Evolutionary conservation across 2,329 filamentous ascomycete species (phyloP).

Genomic region (Fusarium coffeatum): DNA sequence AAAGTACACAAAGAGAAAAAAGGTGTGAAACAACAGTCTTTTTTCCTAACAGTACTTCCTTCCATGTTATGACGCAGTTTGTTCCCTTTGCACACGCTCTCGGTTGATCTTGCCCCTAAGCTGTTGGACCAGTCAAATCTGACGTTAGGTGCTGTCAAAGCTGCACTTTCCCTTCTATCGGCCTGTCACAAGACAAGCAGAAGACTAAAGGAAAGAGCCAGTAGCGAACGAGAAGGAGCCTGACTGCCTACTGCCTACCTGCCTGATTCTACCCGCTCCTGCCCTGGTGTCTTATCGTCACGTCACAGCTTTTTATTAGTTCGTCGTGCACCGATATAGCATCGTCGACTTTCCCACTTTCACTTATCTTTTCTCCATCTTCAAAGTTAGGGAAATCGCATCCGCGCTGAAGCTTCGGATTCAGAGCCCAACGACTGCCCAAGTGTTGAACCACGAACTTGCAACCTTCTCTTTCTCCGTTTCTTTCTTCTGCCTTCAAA

Average conservation of each 20-base stretch:
- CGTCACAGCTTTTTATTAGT: constrained; percentile 32
- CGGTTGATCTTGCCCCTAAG: constrained; percentile 18
- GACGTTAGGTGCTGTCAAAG: constrained; percentile 9
- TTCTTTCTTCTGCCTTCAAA: constrained; percentile 16
- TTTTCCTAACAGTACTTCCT: constrained; percentile 13
- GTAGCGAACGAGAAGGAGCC: constrained; percentile 13
- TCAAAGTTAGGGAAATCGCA: constrained; percentile 3
- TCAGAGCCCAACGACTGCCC: not conserved
- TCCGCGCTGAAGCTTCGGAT: constrained; percentile 13
- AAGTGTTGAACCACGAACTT: constrained; percentile 7
- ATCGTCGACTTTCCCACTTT: constrained; percentile 24
- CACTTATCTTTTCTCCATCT: constrained; percentile 9
- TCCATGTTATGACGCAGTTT: constrained; percentile 46
- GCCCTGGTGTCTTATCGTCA: constrained; percentile 34
- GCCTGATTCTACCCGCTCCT: constrained; percentile 30
- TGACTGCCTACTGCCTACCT: constrained; percentile 13
- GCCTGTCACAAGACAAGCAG: constrained; percentile 4
- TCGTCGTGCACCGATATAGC: constrained; percentile 32
- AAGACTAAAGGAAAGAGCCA: constrained; percentile 9
- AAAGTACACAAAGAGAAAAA: constrained; percentile 42
- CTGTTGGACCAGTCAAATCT: constrained; percentile 11
- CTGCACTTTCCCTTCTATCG: constrained; percentile 2
- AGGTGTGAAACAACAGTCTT: constrained; percentile 28
- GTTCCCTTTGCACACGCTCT: constrained; percentile 18
- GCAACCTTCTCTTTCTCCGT: constrained; percentile 5